Base-by-base conservation (phyloP, 306 rosid species). In the Inga laurina region DNA sequence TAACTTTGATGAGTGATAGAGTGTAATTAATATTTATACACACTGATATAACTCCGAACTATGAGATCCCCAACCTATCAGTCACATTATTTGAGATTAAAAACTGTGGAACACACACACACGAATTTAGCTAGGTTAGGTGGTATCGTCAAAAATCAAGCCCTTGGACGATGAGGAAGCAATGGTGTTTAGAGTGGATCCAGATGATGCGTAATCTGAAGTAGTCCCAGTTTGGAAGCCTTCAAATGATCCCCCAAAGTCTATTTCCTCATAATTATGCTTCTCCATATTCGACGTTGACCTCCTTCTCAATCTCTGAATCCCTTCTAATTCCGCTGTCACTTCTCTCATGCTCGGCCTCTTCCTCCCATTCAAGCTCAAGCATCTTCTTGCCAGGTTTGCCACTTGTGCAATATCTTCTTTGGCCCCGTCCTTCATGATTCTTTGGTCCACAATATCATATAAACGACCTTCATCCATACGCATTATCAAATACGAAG, bases 271-370 rank as follows among this genome's bases (percentile, higher is more conserved):
- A 15, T 12, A 74, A 6, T 54, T 46, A 37, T 75, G 79, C 2
- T 71, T 69, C 43, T 32, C 19, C 7, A 22, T 7, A 19, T 32
- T 32, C 21, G 57, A 30, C 21, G 51, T 49, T 13, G 34, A 59
- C 27, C 54, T 78, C 48, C 34, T 82, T 6, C 54, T 74, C 67
- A 79, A 21, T 24, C 64, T 81, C 10, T 68, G 72, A 12, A 87
- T 77, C 56, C 62, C 8, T 80, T 88, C 92, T 19, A 91, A 72
- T 21, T 88, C 90, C 5, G 76, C 74, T 2, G 86, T 79, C 1
- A 88, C 90, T 76, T 89, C 91, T 74, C 74, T 86, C 95, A 88
- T 86, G 1, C 84, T 85, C 15, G 95, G 93, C 12, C 92, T 85
- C 6, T 80, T 85, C 76, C 43, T 88, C 27, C 95, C 93, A 15